Base-by-base conservation (phyloP, 345 rosid genomes). In the Populus pruinosa region DNA sequence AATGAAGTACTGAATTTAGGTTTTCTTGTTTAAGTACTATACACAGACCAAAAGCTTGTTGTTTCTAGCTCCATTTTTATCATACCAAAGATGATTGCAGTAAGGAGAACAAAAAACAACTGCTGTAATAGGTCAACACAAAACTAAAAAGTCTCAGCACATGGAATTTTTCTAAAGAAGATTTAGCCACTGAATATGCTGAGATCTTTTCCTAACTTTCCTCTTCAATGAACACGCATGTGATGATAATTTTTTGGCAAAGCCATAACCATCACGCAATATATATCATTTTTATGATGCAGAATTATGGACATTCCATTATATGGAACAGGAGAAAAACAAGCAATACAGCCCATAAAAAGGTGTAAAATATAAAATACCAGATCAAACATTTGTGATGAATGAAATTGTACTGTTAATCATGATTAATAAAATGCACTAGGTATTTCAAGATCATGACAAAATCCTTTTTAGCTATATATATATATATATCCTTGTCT, bases 231-330 rank as follows among this genome's bases (percentile, higher is more conserved):
- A 33, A 66, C 23, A 66, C 8, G 69, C 65, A 18, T 33, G 72
- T 41, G 70, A 74, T 80, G 25, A 33, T 43, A n/a, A 0, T 9
- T n/a, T 72, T 25, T 63, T 61, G 16, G 25, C 3, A 64, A 62
- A 65, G 78, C 8, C 39, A 17, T 65, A 59, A 67, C 65, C 79
- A 82, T 78, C 25, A 71, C 71, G 70, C 73, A 69, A 38, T 38
- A 31, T 55, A 38, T 38, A 31, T 55, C 20, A 55, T 31, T 69
- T 74, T 77, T 59, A 56, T 63, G 76, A 78, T 39, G 70, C 70
- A 67, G 31, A 43, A 61, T 67, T 25, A 78, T 74, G 66, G n/a
- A 59, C 35, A 11, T 5, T 21, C 69, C 63, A 27, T 56, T 23
- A 35, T 2, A 68, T 20, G 59, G n/a, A 39, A 5, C 25, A 31